phyloP scores from a whole-genome alignment of 73 alveolate species.

The Symbiodinium pilosum region DNA sequence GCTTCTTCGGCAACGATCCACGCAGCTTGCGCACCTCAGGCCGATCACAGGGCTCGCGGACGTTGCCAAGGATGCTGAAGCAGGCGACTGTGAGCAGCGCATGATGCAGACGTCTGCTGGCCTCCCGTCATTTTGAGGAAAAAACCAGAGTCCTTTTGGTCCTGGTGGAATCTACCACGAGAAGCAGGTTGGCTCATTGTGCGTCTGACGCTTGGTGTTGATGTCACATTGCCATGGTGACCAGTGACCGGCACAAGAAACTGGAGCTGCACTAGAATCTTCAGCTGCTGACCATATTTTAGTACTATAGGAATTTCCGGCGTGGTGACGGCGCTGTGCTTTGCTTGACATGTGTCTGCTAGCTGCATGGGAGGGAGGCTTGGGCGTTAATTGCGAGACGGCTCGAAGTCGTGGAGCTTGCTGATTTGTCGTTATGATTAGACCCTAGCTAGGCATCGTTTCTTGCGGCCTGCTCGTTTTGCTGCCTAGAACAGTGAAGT shows the following conservation, averaged over 20 bases:
- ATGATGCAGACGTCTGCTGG: background rate
- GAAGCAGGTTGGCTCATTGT: constrained; percentile 82
- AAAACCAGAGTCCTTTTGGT: constrained; percentile 66
- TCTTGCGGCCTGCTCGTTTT: too few species aligned
- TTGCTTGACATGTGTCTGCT: too few species aligned
- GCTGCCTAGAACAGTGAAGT: too few species aligned
- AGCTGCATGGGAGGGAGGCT: too few species aligned
- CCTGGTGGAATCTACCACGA: constrained; percentile 88
- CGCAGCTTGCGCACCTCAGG: background rate
- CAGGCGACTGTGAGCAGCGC: background rate
- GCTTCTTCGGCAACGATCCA: background rate
- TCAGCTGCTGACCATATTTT: background rate
- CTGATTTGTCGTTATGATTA: too few species aligned
- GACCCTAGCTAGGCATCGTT: too few species aligned
- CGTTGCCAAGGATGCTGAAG: background rate
- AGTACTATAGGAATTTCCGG: too few species aligned
- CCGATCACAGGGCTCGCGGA: background rate
- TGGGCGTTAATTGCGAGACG: too few species aligned
- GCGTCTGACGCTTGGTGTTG: constrained; percentile 21
- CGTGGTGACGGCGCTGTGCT: too few species aligned
- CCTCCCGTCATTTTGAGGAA: background rate
- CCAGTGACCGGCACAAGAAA: too few species aligned
- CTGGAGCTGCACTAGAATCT: too few species aligned
- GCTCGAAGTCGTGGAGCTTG: too few species aligned
- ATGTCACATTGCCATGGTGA: background rate